These are phyloP conservation scores for Candida silvicultrix DNA, from an alignment of 805 yeast species.

Conservation along the genomic window DNA sequence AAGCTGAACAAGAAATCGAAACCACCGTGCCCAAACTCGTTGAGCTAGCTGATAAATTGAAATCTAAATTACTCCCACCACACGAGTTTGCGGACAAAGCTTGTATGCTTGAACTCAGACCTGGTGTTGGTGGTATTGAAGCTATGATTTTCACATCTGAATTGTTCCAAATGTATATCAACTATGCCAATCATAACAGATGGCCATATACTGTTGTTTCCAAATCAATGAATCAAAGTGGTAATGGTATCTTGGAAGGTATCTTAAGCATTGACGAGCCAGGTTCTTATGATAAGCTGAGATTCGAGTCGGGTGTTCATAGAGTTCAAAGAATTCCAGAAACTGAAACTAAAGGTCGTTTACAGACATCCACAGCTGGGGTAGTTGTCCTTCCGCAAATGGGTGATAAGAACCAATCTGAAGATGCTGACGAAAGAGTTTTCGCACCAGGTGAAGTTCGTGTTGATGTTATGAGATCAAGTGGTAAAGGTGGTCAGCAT, in stretches of 20 bases:
- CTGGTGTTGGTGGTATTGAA: slow-evolving; percentile 95
- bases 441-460: slow-evolving; percentile 85
- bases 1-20: slow-evolving; percentile 58
- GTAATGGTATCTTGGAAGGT: slow-evolving; percentile 71
- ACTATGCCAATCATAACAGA: slow-evolving; percentile 52
- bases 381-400: slow-evolving; percentile 88
- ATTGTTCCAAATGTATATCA: slow-evolving; percentile 72
- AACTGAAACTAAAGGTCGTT: slow-evolving; percentile 89
- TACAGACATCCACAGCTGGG: slow-evolving; percentile 95
- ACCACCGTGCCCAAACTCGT: slow-evolving; percentile 38
- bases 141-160: slow-evolving; percentile 85
- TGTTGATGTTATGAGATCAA: slow-evolving; percentile 94
- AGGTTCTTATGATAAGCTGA: slow-evolving; percentile 66
- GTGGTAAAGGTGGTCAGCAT: slow-evolving; percentile 98
- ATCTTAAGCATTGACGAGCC: slow-evolving; percentile 66
- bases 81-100: slow-evolving; percentile 71
- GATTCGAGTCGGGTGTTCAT: slow-evolving; percentile 93
- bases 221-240: slow-evolving; percentile 46
- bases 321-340: slow-evolving; percentile 92
- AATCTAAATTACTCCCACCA: slow-evolving; percentile 62
- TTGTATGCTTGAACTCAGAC: slow-evolving; percentile 78
- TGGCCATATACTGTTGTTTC: slow-evolving; percentile 69
- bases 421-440: slow-evolving; percentile 53
- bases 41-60: slow-evolving; percentile 37
- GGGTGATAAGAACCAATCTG: slow-evolving; percentile 42